Base-by-base conservation (phyloP, 2,329 filamentous ascomycete genomes). In the Colletotrichum sp. region DNA sequence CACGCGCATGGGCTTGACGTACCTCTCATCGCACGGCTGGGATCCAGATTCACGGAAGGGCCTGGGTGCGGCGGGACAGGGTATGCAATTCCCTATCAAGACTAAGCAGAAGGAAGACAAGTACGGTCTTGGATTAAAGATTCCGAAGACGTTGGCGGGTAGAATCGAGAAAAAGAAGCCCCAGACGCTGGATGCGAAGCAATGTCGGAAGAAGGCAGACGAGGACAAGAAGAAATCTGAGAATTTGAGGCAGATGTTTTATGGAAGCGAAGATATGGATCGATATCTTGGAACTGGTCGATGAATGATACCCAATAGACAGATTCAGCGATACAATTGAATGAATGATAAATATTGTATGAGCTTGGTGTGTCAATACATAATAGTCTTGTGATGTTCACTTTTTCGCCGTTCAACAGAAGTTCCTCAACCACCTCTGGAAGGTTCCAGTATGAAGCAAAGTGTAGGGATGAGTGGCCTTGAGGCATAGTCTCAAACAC, bases 61-160 rank as follows among this genome's bases (percentile, higher is more conserved):
- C 0, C 88, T 98, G 0, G 96, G 96, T 0, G 90, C 90, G 12
- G 85, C 86, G 3, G 93, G 94, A 1, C 91, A 94, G 78, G 96
- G 96, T 4, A 93, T 95, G 76, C 88, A 93, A 55, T 93, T 92
- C 78, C 96, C 96, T 1, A 88, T 98, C 77, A 95, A 95, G 82
- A 87, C 91, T 1, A 90, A 89, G 74, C 86, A 90, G 71, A 98
- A 98, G 84, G 90, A 93, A 59, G 92, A 96, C 81, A 95, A 90
- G 5, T 86, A 94, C 9, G 96, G 96, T 0, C 84, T 98, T 30
- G 95, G 96, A 0, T 87, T 90, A 6, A 78, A 82, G 32, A 80
- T 87, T 10, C 85, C 87, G 12, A 86, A 86, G 75, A 81, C 85
- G 26, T 76, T 85, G 60, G 80, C 83, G 78, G 83, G 83, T 77